Percentiles rank a stretch among this genome's conserved stretches.
These are phyloP conservation scores for Dissophora globulifera DNA, from an alignment of 192 early-diverging fungal species.

Conservation along the genomic window DNA sequence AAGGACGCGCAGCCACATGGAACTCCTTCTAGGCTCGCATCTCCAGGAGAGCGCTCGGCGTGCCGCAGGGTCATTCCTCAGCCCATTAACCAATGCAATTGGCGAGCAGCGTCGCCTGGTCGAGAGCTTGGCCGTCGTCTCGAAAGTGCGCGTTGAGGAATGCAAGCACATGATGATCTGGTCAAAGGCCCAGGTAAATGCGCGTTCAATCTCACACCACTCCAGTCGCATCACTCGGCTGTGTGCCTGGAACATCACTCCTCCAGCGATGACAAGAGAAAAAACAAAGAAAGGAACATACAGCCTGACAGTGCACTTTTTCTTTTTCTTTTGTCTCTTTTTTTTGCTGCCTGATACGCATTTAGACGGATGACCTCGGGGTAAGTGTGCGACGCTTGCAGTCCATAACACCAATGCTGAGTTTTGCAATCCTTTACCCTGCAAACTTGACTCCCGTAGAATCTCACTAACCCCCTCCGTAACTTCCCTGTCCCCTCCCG, in stretches of 20 bases:
- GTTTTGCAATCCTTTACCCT: too few relatives aligned
- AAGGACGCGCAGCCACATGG: too few relatives aligned
- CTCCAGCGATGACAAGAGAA: neutral
- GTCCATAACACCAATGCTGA: too few relatives aligned
- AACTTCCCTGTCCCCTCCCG: too few relatives aligned
- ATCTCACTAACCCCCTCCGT: too few relatives aligned
- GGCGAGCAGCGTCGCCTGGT: slow-evolving; percentile 47
- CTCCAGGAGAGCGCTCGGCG: slow-evolving; percentile 49
- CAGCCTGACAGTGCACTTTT: neutral
- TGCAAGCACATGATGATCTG: slow-evolving; percentile 55
- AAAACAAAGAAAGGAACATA: neutral
- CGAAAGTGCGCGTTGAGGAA: slow-evolving; percentile 46
- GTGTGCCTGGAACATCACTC: neutral
- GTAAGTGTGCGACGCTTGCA: too few relatives aligned
- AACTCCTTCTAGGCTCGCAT: slow-evolving; percentile 36
- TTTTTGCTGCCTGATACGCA: too few relatives aligned
- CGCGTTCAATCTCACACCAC: neutral
- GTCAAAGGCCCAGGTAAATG: slow-evolving; percentile 45
- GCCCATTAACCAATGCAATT: slow-evolving; percentile 48
- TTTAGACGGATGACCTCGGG: slow-evolving; percentile 47
- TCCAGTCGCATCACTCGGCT: too few relatives aligned
- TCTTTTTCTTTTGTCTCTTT: slow-evolving; percentile 2
- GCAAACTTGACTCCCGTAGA: too few relatives aligned
- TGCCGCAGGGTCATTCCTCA: slow-evolving; percentile 48
- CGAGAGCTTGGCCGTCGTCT: slow-evolving; percentile 39